Evolutionary conservation across 2,329 filamentous ascomycete genomes (phyloP).

Genomic region (Aureobasidium zeae): DNA sequence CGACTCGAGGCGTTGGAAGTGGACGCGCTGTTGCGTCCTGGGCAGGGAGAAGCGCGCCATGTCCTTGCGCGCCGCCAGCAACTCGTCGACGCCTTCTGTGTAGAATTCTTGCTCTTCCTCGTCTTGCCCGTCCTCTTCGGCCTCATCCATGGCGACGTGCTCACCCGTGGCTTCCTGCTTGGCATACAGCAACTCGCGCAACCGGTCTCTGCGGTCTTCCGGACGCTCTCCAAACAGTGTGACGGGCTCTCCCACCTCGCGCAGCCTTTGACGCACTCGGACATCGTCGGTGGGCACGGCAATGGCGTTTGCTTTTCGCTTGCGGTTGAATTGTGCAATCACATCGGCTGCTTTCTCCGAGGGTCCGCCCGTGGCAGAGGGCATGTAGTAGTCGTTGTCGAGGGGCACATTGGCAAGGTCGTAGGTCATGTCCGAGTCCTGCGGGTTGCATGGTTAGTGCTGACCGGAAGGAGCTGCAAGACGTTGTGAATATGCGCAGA

Average conservation of each 20-base stretch:
- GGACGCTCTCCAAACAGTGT: conserved; percentile 90
- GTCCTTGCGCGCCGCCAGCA: conserved; percentile 66
- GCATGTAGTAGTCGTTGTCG: conserved; percentile 80
- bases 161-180: conserved; percentile 51
- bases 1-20: conserved; percentile 69
- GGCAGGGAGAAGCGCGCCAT: conserved; percentile 81
- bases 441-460: background rate
- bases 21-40: conserved; percentile 65
- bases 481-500: conserved; percentile 28
- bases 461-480: conserved; percentile 19
- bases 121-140: conserved; percentile 49
- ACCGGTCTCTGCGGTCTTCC: conserved; percentile 72
- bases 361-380: conserved; percentile 55
- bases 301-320: conserved; percentile 77
- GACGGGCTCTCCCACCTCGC: conserved; percentile 84
- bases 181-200: conserved; percentile 66
- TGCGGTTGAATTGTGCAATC: conserved; percentile 80
- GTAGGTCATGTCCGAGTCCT: conserved; percentile 19
- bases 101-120: conserved; percentile 89
- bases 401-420: conserved; percentile 27
- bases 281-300: conserved; percentile 90
- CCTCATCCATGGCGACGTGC: conserved; percentile 46
- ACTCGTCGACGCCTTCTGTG: conserved; percentile 64
- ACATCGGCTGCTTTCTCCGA: conserved; percentile 79
- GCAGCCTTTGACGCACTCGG: conserved; percentile 68